Evolutionary conservation across 2,329 filamentous ascomycete genomes (phyloP), one percentile per base, ranked within the genome.

Genomic region (Fusarium nodosum): DNA sequence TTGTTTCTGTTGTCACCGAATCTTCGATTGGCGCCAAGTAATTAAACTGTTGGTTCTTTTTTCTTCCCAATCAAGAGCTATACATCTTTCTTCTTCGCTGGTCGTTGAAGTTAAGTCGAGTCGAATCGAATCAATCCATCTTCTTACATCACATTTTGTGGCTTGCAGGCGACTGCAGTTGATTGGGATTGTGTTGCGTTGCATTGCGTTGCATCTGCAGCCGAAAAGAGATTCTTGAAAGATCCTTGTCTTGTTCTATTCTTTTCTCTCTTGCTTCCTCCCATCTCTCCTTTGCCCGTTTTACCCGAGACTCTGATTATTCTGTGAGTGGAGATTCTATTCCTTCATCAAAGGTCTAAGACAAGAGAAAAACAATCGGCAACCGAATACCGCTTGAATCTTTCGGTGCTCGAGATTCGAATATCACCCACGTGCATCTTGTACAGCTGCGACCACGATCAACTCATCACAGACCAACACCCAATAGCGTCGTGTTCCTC

Each of bases 401-500:
- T 38, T 36, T 15, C 39, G 33, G 34, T 52, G 15, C 38, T 41
- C 16, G 24, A 39, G 48, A 16, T 20, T 30, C 12, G 47, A 38
- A 26, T 20, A 52, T 70, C 66, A 56, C 60, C 60, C 73, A 73
- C 73, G 73, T 75, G 73, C 62, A 56, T 54, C n/a, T 54, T 61
- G 57, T 64, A 54, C 54, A 69, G 55, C 73, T 75, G 73, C 71
- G 64, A 62, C 69, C 72, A 57, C 39, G 51, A 42, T 58, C 41
- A 57, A 63, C 63, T 74, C 57, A 73, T 75, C 73, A 75, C 73
- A 66, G 7, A 44, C 56, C 31, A 64, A 58, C 68, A 51, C 73
- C 48, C 73, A 75, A 75, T 75, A 61, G 71, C 65, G 53, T 62
- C 51, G 45, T 60, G 48, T 64, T 48, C 69, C 69, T 74, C 69